A percentile compares a stretch with the other conserved stretches of the same genome.
phyloP scores from a whole-genome alignment of 179 eudicot species.

The Silene noctiflora region DNA sequence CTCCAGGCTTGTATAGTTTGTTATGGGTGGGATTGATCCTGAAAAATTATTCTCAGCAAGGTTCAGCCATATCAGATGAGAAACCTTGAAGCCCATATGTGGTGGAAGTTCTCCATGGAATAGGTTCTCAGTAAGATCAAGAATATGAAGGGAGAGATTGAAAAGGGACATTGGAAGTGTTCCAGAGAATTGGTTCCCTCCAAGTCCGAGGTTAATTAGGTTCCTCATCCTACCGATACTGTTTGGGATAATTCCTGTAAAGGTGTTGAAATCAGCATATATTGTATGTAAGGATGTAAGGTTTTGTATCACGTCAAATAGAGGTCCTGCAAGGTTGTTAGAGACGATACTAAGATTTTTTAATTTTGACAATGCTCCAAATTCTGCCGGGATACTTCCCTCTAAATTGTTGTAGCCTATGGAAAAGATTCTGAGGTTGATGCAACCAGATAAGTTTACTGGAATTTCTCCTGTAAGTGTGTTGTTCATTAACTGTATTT shows the following conservation, averaged over 20 bases:
- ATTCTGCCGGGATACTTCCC: constrained; percentile 19
- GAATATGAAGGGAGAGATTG: constrained; percentile 15
- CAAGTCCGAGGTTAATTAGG: neutral
- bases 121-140: neutral
- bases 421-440: neutral
- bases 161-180: constrained; percentile 20
- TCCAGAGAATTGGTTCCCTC: constrained; percentile 20
- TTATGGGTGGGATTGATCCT: constrained; percentile 22
- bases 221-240: constrained; percentile 5
- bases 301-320: constrained; percentile 16
- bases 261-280: neutral
- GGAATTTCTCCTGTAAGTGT: constrained; percentile 25
- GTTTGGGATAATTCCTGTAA: constrained; percentile 19
- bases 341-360: neutral
- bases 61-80: neutral
- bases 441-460: constrained; percentile 22
- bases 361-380: constrained; percentile 20
- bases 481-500: neutral
- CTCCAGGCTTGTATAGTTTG: constrained; percentile 4
- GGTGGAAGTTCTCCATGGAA: constrained; percentile 25
- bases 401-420: constrained; percentile 8
- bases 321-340: constrained; percentile 19
- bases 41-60: constrained; percentile 2
- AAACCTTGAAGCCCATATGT: constrained; percentile 4
- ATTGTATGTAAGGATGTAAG: constrained; percentile 5